Base-by-base conservation (phyloP, 2,329 filamentous ascomycete species). In the Diplodia seriata region DNA sequence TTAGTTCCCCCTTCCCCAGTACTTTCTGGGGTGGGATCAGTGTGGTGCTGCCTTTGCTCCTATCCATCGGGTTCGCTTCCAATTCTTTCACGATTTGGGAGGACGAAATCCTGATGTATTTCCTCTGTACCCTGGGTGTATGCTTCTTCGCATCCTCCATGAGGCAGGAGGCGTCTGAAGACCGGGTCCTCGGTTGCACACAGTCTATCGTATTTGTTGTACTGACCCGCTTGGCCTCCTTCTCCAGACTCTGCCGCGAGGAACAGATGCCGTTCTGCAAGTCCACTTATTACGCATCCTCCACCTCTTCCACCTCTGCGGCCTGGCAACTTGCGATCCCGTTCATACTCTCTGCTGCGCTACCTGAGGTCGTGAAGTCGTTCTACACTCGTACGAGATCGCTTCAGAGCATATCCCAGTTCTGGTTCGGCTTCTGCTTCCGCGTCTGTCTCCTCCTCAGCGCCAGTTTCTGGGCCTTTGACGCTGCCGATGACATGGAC, bases 71-170 rank as follows among this genome's bases (percentile, higher is more conserved):
- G 8, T 99, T 98, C 77, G 94, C 94, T 0, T 95, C 95, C 3
- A 99, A 99, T 80, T 99, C 95, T 0, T 99, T 94, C 80, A 98
- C 94, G 0, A 97, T 99, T 72, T 99, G 95, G 94, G 95, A 99
- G 81, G 95, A 99, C 75, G 91, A 93, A 15, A 97, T 97, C 67
- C 85, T 97, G 4, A 84, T 97, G 3, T 97, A 97, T 81, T 94
- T 98, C 81, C 87, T 97, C 68, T 88, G 89, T 2, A 95, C 94
- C 0, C 97, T 98, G 76, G 94, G 93, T 36, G 79, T 93, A 7
- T 84, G 90, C n/a, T 87, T 90, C 43, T 86, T 91, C 14, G 79
- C 92, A 14, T 89, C 90, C 2, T 94, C 94, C 0, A 85, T 97
- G 74, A 88, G 92, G 18, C 89, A 93, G 71, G 85, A 88, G 63